Conservation (phyloP, 495 filamentous ascomycete species). For the Podospora bellae-mahoneyi region DNA sequence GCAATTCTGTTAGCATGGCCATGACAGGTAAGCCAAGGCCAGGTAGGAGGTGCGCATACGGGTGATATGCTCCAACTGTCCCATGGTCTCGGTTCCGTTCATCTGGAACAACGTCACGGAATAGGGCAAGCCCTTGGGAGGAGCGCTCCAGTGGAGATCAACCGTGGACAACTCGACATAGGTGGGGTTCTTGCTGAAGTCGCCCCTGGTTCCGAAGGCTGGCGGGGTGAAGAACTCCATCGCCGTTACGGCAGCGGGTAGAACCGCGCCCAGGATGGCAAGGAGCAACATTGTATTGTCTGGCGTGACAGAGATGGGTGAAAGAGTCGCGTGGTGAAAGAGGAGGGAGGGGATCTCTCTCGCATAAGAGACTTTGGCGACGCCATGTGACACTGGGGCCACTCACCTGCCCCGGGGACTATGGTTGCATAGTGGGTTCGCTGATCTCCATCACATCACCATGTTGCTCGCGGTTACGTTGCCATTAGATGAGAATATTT, state of each 20-base stretch:
- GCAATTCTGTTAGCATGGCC: not conserved
- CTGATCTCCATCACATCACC: not conserved
- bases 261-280: not conserved
- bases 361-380: not conserved
- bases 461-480: not conserved
- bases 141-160: not conserved
- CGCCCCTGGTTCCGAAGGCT: not conserved
- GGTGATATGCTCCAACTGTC: slow-evolving; percentile 4
- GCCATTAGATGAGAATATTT: not conserved
- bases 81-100: not conserved
- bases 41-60: not conserved
- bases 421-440: not conserved
- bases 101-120: slow-evolving; percentile 1
- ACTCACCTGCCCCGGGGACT: not conserved
- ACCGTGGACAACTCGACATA: not conserved
- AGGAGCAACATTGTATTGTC: not conserved
- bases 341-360: not conserved
- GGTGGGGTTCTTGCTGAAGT: slow-evolving; percentile 4
- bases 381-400: not conserved
- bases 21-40: not conserved
- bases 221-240: slow-evolving; percentile 1
- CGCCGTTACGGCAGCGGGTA: not conserved
- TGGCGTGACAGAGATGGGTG: not conserved
- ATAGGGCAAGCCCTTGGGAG: not conserved
- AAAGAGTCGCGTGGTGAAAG: not conserved